These are phyloP conservation scores for Venturia carpophila DNA, from an alignment of 2,329 filamentous ascomycete genomes.

Conservation along the genomic window DNA sequence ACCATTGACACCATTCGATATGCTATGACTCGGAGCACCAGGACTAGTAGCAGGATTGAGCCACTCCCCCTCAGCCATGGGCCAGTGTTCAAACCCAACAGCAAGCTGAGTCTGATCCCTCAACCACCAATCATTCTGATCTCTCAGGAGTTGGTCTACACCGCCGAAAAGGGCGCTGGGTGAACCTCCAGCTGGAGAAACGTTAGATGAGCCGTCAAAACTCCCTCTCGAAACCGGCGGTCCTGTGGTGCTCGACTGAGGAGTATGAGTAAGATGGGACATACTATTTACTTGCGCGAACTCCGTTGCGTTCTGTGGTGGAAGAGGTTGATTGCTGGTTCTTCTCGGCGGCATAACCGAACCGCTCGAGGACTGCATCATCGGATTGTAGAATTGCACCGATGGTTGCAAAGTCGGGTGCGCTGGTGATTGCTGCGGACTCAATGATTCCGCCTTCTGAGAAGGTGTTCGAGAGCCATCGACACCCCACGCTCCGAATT, in stretches of 20 bases:
- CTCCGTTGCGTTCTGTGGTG: conserved; percentile 25
- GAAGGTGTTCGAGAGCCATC: conserved; percentile 22
- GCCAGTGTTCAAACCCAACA: conserved; percentile 56
- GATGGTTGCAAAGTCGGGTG: not conserved
- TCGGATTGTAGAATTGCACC: not conserved
- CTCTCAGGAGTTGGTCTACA: conserved; percentile 52
- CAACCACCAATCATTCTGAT: conserved; percentile 56
- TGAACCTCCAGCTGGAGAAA: conserved; percentile 29
- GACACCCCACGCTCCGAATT: conserved; percentile 58
- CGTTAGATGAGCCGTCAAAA: conserved; percentile 21
- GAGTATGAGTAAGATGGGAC: conserved; percentile 17
- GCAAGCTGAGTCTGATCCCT: conserved; percentile 55
- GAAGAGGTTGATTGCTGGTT: conserved; percentile 21
- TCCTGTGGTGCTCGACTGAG: conserved; percentile 16
- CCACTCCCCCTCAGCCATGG: conserved; percentile 16
- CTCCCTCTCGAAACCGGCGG: conserved; percentile 21
- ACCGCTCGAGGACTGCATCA: conserved; percentile 17
- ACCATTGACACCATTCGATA: conserved; percentile 12
- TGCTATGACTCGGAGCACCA: conserved; percentile 19
- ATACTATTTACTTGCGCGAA: conserved; percentile 23
- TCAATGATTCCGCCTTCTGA: conserved; percentile 20
- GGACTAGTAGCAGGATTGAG: not conserved
- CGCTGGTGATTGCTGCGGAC: conserved; percentile 14
- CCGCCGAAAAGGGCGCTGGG: conserved; percentile 51
- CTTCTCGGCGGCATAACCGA: not conserved